Percentiles rank a stretch among this genome's conserved stretches.
Conservation (phyloP, 2,329 filamentous ascomycete genomes). For the Ascochyta viciae-villosae region DNA sequence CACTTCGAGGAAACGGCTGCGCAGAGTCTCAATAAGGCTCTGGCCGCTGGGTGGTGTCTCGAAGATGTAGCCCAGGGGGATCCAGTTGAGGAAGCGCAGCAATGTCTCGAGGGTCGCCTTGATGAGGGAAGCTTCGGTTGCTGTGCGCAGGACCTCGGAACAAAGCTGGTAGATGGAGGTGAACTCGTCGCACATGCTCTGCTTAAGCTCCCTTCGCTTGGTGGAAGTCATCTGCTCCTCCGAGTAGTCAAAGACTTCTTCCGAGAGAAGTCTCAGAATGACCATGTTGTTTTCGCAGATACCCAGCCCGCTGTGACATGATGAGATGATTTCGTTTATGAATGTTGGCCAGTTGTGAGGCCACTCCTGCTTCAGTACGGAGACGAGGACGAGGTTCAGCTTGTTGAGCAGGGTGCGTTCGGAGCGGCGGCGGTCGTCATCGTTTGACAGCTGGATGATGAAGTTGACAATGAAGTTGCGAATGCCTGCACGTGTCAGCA, state of each 20-base stretch:
- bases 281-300: slow-evolving; percentile 99
- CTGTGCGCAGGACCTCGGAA: slow-evolving; percentile 90
- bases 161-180: slow-evolving; percentile 98
- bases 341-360: slow-evolving; percentile 99
- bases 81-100: slow-evolving; percentile 98
- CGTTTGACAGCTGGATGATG: slow-evolving; percentile 91
- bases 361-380: slow-evolving; percentile 99
- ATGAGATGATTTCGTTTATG: slow-evolving; percentile 98
- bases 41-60: slow-evolving; percentile 73
- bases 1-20: slow-evolving; percentile 88
- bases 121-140: slow-evolving; percentile 85
- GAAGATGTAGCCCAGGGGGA: slow-evolving; percentile 97
- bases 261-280: slow-evolving; percentile 90
- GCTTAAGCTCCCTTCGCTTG: slow-evolving; percentile 96
- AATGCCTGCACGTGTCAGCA: slow-evolving; percentile 69
- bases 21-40: slow-evolving; percentile 86
- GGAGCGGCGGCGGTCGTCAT: slow-evolving; percentile 83
- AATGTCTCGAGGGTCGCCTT: slow-evolving; percentile 97
- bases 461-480: slow-evolving; percentile 99
- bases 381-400: slow-evolving; percentile 95
- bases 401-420: slow-evolving; percentile 96
- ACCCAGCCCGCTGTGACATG: slow-evolving; percentile 91
- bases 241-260: slow-evolving; percentile 99
- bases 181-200: slow-evolving; percentile 98
- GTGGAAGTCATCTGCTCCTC: slow-evolving; percentile 99